Base-by-base conservation (phyloP, 2,329 filamentous ascomycete species). In the Anthostomella pinea region DNA sequence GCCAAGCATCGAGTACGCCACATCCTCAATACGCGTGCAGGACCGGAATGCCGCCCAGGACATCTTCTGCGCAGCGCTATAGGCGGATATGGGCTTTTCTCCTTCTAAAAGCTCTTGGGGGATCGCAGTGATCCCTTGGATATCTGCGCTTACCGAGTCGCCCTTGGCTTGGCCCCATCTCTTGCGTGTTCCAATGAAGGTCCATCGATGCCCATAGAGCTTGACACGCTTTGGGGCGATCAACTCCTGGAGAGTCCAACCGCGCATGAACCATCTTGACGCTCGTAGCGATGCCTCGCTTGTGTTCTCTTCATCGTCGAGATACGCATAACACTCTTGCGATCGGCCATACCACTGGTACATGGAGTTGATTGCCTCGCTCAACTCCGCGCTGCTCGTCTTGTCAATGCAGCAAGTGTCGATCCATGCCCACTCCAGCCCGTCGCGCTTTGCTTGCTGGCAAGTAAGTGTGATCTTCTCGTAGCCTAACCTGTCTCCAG, bases 201-300 rank as follows among this genome's bases (percentile, higher is more conserved):
- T 8, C 50, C 50, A 53, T 11, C 32, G 14, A 10, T n/a, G 14
- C 22, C 39, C 37, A 15, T 43, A 50, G 38, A 51, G 49, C 4
- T 41, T 21, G 21, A 51, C 19, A 8, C 26, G 6, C 6, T 14
- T 29, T 6, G 46, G 45, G 2, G 50, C 48, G 8, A 51, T 38
- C 2, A 51, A 29, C 19, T 51, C 42, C 26, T 51, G 41, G n/a
- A 53, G 38, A 8, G 45, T 46, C 44, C 41, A 49, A 7, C 43
- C 40, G 25, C 43, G 32, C 11, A 15, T 28, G 8, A 35, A 40
- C 40, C 40, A 46, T 21, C 39, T n/a, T n/a, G n/a, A n/a, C n/a
- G n/a, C n/a, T n/a, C n/a, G n/a, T n/a, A n/a, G n/a, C n/a, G n/a
- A n/a, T n/a, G n/a, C n/a, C n/a, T n/a, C n/a, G n/a, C n/a, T n/a